phyloP scores from a whole-genome alignment of 192 early-diverging fungal species.

The Entomortierella parvispora region DNA sequence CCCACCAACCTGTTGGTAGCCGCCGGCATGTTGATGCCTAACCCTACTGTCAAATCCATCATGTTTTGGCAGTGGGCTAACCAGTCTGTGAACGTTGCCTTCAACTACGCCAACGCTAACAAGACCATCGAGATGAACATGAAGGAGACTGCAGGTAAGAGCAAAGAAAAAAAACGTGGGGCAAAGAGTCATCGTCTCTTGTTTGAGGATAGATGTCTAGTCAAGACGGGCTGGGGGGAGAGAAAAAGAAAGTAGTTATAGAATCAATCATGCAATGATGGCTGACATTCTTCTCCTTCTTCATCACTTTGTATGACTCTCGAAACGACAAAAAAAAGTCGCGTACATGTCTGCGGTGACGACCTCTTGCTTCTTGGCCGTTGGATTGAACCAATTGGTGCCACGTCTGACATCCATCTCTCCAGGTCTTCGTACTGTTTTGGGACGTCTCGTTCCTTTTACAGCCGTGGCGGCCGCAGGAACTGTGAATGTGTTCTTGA shows the following conservation, averaged over 20 bases:
- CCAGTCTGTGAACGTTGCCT: constrained; percentile 85
- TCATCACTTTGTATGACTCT: neutral
- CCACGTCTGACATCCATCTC: constrained; percentile 63
- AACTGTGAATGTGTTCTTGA: constrained; percentile 84
- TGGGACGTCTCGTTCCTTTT: constrained; percentile 73
- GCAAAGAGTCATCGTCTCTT: neutral
- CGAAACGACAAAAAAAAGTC: no score
- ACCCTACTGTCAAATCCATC: constrained; percentile 70
- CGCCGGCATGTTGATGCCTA: constrained; percentile 87
- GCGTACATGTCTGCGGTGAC: constrained; percentile 81
- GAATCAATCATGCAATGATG: neutral
- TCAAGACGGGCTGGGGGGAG: no score
- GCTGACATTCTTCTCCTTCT: neutral
- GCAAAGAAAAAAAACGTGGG: neutral
- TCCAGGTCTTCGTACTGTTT: constrained; percentile 47
- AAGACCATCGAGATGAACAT: constrained; percentile 81
- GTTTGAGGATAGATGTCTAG: no score
- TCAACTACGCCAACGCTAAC: constrained; percentile 88
- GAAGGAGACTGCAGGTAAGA: constrained; percentile 74
- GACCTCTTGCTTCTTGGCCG: constrained; percentile 79
- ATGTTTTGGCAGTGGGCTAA: constrained; percentile 87
- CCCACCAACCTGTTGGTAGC: constrained; percentile 86
- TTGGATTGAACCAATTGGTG: constrained; percentile 74
- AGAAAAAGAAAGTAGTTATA: no score
- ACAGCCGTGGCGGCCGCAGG: constrained; percentile 83